These are phyloP conservation scores for Acanthamoeba culbertsoni DNA, from an alignment of 208 protist species.

Conservation along the genomic window DNA sequence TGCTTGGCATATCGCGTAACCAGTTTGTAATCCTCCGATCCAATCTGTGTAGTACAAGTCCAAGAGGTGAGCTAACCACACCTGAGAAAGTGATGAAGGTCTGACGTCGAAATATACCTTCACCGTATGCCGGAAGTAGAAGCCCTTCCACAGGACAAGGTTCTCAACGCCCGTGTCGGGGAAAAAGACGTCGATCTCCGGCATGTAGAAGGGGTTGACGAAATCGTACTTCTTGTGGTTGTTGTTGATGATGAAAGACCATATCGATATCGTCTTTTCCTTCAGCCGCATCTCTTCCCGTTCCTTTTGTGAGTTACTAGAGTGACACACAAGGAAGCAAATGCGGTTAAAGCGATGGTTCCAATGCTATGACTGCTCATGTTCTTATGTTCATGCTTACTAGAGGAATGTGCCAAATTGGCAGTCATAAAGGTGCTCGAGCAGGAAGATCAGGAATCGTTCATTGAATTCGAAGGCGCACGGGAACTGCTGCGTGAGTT, in stretches of 20 bases:
- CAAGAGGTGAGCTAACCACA: neutral
- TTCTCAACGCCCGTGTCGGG: slow-evolving; percentile 23
- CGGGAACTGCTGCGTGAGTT: slow-evolving; percentile 92
- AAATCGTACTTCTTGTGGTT: slow-evolving; percentile 18
- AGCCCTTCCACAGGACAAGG: slow-evolving; percentile 42
- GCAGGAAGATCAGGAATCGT: slow-evolving; percentile 85
- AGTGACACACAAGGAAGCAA: neutral
- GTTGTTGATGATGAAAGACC: slow-evolving; percentile 45
- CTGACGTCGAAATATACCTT: neutral
- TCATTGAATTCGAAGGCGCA: slow-evolving; percentile 93
- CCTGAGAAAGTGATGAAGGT: neutral
- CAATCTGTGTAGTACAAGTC: neutral
- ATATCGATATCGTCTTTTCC: slow-evolving; percentile 52
- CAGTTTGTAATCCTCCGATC: neutral
- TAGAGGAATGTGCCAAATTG: slow-evolving; percentile 82
- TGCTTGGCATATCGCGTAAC: neutral
- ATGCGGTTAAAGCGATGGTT: neutral
- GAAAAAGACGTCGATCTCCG: slow-evolving; percentile 26
- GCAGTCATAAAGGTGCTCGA: slow-evolving; percentile 86
- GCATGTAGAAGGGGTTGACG: slow-evolving; percentile 27
- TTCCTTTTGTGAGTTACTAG: slow-evolving; percentile 53
- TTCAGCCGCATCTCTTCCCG: neutral
- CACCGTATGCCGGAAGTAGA: slow-evolving; percentile 21
- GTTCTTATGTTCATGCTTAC: too few relatives aligned
- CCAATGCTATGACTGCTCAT: too few relatives aligned